phyloP scores from a whole-genome alignment of 148 eudicot species.

The Fagopyrum homotropicum region DNA sequence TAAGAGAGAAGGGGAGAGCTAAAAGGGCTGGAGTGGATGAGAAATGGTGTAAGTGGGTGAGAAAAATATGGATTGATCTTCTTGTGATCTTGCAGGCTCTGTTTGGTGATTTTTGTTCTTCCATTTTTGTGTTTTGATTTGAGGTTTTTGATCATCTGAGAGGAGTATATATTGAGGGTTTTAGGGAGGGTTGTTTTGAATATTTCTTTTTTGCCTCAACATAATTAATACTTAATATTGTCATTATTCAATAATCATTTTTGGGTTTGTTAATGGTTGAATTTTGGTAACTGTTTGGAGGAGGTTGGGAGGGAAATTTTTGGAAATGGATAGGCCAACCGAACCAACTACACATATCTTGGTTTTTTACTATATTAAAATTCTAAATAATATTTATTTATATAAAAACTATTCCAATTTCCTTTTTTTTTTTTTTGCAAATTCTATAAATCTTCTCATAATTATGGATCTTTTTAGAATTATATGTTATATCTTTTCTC shows the following conservation, averaged over 20 bases:
- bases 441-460: too few species aligned
- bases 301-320: not conserved
- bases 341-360: not conserved
- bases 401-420: too few species aligned
- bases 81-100: constrained; percentile 35
- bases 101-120: not conserved
- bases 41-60: constrained; percentile 50
- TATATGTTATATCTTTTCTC: too few species aligned
- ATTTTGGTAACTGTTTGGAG: not conserved
- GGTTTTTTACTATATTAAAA: too few species aligned
- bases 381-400: too few species aligned
- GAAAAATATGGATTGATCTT: constrained; percentile 50
- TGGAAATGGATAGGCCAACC: constrained; percentile 12
- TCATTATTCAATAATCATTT: not conserved
- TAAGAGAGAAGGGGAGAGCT: constrained; percentile 54
- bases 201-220: not conserved
- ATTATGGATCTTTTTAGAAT: too few species aligned
- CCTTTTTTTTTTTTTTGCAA: too few species aligned
- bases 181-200: constrained; percentile 5
- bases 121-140: not conserved
- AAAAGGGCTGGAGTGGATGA: constrained; percentile 41
- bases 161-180: not conserved
- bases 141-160: not conserved
- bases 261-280: not conserved
- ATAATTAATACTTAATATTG: not conserved